Conservation (phyloP, 2,329 filamentous ascomycete species). For the Colletotrichum costaricense region DNA sequence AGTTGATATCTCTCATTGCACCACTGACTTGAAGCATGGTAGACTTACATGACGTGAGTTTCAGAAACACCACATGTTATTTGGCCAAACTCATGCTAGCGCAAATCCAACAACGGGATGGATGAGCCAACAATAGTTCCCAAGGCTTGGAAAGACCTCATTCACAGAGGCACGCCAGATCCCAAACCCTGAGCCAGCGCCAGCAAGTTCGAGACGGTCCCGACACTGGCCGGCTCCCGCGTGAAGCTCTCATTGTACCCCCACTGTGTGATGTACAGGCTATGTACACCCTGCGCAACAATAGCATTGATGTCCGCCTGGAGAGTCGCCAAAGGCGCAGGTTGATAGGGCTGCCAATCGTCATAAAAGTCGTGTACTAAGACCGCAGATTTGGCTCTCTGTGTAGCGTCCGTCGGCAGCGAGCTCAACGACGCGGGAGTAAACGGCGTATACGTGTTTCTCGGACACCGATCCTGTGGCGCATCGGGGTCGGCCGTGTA, state of each 20-base stretch:
- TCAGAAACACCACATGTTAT: no score
- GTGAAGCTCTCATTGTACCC: slow-evolving; percentile 19
- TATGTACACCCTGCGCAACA: not conserved
- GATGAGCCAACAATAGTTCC: no score
- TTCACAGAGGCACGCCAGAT: not conserved
- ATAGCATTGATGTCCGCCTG: slow-evolving; percentile 3
- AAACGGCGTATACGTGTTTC: slow-evolving; percentile 10
- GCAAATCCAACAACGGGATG: no score
- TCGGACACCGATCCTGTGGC: slow-evolving; percentile 2
- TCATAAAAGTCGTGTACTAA: slow-evolving; percentile 14
- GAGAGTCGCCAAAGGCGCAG: not conserved
- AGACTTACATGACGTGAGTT: no score
- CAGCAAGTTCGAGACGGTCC: not conserved
- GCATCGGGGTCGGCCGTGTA: slow-evolving; percentile 8
- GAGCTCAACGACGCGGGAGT: not conserved
- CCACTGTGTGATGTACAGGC: slow-evolving; percentile 15
- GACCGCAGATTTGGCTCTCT: slow-evolving; percentile 5
- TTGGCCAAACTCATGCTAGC: not conserved
- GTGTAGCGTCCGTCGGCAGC: not conserved
- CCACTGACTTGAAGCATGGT: no score
- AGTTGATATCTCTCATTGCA: no score
- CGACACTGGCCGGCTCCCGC: slow-evolving; percentile 3
- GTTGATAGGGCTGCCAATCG: not conserved
- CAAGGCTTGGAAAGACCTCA: not conserved
- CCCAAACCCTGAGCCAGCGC: slow-evolving; percentile 3